Conservation (phyloP, 441 rosid genomes). For the Adansonia rubrostipa region DNA sequence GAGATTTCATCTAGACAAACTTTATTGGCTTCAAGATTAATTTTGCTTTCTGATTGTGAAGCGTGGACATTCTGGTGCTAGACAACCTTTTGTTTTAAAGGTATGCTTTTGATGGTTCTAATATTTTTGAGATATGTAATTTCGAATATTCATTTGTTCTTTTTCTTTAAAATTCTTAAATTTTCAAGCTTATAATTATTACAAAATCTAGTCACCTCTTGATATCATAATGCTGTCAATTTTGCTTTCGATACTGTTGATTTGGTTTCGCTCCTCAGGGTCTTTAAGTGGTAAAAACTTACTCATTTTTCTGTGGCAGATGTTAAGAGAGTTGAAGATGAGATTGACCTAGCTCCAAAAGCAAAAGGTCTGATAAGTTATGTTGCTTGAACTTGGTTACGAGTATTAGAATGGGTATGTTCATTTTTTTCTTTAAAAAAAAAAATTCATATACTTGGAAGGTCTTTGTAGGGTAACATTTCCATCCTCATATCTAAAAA, state of each 20-base stretch:
- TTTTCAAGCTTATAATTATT: not conserved
- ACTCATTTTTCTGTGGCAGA: slow-evolving; percentile 33
- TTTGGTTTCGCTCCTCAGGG: slow-evolving; percentile 15
- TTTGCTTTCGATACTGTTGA: slow-evolving; percentile 16
- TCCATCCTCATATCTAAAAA: no score
- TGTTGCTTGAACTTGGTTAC: no score
- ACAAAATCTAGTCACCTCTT: slow-evolving; percentile 2
- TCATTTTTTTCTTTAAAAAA: no score
- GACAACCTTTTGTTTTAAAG: not conserved
- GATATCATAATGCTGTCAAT: slow-evolving; percentile 12
- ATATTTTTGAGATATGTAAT: not conserved
- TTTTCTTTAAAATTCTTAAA: not conserved
- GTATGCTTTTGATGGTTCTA: slow-evolving; percentile 10
- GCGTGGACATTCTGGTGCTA: slow-evolving; percentile 6
- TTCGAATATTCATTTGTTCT: not conserved
- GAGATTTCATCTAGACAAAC: slow-evolving; percentile 21
- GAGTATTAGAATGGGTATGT: no score
- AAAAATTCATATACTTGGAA: no score
- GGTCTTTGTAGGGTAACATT: no score
- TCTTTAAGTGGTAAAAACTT: not conserved
- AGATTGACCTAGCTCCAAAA: slow-evolving; percentile 36
- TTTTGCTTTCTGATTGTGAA: slow-evolving; percentile 24
- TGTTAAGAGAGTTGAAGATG: slow-evolving; percentile 25
- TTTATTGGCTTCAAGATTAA: slow-evolving; percentile 10
- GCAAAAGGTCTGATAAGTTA: slow-evolving; percentile 28